Evolutionary conservation across 2,329 filamentous ascomycete species (phyloP).

Genomic region (Penicillium sp.): DNA sequence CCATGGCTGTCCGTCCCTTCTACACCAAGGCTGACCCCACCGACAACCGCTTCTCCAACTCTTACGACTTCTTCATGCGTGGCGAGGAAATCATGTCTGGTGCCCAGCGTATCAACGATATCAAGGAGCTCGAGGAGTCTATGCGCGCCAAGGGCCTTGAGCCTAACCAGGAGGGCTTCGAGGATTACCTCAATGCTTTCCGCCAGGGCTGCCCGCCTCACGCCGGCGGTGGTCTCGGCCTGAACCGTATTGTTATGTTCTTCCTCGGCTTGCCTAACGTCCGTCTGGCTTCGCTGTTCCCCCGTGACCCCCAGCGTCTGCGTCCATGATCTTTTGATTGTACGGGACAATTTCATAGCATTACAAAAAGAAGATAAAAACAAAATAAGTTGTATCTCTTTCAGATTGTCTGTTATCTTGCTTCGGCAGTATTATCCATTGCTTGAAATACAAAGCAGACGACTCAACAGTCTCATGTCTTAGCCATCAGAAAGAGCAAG

Average conservation of each 20-base stretch:
- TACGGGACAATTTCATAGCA: background rate
- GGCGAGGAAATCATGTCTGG: slow-evolving; percentile 68
- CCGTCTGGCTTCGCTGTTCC: slow-evolving; percentile 61
- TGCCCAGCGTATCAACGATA: slow-evolving; percentile 65
- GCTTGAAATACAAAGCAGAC: too few relatives aligned
- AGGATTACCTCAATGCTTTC: slow-evolving; percentile 65
- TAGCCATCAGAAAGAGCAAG: too few relatives aligned
- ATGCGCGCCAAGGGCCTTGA: slow-evolving; percentile 62
- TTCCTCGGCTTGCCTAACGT: slow-evolving; percentile 66
- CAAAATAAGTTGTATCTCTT: slow-evolving; percentile 4
- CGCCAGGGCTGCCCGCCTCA: slow-evolving; percentile 64
- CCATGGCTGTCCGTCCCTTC: slow-evolving; percentile 81
- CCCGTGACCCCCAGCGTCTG: slow-evolving; percentile 60
- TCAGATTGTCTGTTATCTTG: background rate
- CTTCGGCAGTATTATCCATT: too few relatives aligned
- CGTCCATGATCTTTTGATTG: slow-evolving; percentile 36
- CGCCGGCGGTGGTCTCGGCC: slow-evolving; percentile 63
- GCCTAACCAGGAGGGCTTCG: slow-evolving; percentile 58
- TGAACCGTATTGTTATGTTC: slow-evolving; percentile 67
- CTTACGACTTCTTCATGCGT: slow-evolving; percentile 70
- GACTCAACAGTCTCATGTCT: too few relatives aligned
- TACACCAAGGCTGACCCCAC: slow-evolving; percentile 80
- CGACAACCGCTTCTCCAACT: slow-evolving; percentile 65
- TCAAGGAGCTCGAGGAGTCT: slow-evolving; percentile 56
- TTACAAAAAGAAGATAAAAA: slow-evolving; percentile 2